phyloP scores from a whole-genome alignment of 73 alveolate genomes.

The Paraurostyla sp. region DNA sequence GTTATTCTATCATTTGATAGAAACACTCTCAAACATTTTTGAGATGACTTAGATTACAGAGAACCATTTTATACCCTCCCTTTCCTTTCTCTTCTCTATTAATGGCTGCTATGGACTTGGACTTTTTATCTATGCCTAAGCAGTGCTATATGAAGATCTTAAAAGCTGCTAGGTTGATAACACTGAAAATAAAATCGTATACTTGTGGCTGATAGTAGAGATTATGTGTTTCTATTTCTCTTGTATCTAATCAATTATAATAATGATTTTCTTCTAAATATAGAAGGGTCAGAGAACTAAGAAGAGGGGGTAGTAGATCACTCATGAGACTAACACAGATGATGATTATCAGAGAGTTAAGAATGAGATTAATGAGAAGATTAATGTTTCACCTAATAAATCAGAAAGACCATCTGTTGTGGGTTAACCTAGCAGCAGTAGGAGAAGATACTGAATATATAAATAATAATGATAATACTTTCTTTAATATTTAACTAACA shows the following conservation, averaged over 20 bases:
- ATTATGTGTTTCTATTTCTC: constrained; percentile 11
- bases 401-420: too few relatives aligned
- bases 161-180: neutral
- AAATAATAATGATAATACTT: too few relatives aligned
- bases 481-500: too few relatives aligned
- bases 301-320: too few relatives aligned
- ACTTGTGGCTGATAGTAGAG: neutral
- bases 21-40: neutral
- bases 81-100: neutral
- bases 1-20: neutral
- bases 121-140: constrained; percentile 11
- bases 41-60: neutral
- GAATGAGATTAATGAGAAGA: too few relatives aligned
- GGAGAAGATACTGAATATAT: too few relatives aligned
- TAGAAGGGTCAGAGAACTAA: too few relatives aligned
- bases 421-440: too few relatives aligned
- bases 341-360: too few relatives aligned
- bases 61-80: neutral
- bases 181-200: neutral
- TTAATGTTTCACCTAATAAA: too few relatives aligned
- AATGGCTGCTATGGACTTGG: constrained; percentile 50
- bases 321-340: too few relatives aligned
- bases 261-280: neutral
- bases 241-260: neutral
- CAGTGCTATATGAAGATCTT: neutral